Base-by-base conservation (phyloP, 441 rosid species). In the Theobroma grandiflorum region DNA sequence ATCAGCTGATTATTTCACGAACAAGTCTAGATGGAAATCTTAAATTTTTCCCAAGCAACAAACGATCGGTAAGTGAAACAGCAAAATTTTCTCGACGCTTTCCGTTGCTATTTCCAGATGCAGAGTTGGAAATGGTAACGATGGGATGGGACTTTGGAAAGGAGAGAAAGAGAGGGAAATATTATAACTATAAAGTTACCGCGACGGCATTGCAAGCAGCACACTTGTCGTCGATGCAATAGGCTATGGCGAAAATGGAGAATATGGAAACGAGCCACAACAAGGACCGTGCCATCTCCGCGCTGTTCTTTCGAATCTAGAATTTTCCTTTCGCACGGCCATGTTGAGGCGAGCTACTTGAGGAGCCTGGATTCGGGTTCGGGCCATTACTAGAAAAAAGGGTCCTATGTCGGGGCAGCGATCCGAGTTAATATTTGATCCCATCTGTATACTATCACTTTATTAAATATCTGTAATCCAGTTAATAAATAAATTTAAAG, bases 201-300 rank as follows among this genome's bases (percentile, higher is more conserved):
- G 98, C 92, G 76, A 94, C 93, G 71, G 98, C 97, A 75, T 86
- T 89, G 86, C 98, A 94, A 67, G 99, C 98, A 40, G 92, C 88
- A 66, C 99, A 94, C 78, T 90, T 94, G 79, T 96, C 92, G 26
- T 96, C 97, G 69, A 93, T 80, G 81, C 87, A 85, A 66, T 43
- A 81, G 2, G 84, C 87, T 20, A 65, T 68, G 45, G 89, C 70
- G 73, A 85, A 72, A 50, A 85, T 50, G 35, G 91, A 75, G 65
- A 89, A 53, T 6, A 85, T 6, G 20, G 81, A 74, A 62, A 86
- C 40, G 61, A 88, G 79, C 86, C 81, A 81, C 82, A 78, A 83
- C 79, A 78, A 53, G 38, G 84, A 80, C 88, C 75, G 76, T 55
- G 83, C 89, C 93, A 85, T 85, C 63, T 59, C 78, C 73, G 26